These are phyloP conservation scores for Pleurotus giganteus DNA, from an alignment of 768 basidiomycete species.

Conservation along the genomic window DNA sequence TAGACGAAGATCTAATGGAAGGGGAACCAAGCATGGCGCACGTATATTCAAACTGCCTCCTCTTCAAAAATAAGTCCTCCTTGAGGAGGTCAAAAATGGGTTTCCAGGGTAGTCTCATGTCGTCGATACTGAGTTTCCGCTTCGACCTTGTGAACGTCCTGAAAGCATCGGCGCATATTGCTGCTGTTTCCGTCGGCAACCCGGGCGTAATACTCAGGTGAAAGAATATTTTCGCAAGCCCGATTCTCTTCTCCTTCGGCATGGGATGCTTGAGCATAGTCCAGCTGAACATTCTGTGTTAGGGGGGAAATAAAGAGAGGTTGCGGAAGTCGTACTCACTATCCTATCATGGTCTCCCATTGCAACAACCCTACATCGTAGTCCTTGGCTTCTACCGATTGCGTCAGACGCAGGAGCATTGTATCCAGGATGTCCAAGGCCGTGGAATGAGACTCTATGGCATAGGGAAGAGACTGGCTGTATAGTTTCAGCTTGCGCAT, in stretches of 20 bases:
- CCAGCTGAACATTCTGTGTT: slow-evolving; percentile 54
- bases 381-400: slow-evolving; percentile 77
- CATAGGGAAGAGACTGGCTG: slow-evolving; percentile 69
- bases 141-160: slow-evolving; percentile 60
- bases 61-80: slow-evolving; percentile 72
- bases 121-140: slow-evolving; percentile 72
- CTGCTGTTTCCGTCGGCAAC: slow-evolving; percentile 67
- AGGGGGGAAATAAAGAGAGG: slow-evolving; percentile 3
- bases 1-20: slow-evolving; percentile 7
- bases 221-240: slow-evolving; percentile 76
- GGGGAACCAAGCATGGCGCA: slow-evolving; percentile 26
- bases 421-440: slow-evolving; percentile 78
- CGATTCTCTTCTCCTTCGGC: slow-evolving; percentile 73
- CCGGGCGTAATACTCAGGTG: slow-evolving; percentile 74
- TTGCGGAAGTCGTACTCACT: slow-evolving; percentile 43
- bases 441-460: slow-evolving; percentile 70
- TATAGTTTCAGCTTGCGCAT: slow-evolving; percentile 62
- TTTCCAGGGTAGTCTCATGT: slow-evolving; percentile 81
- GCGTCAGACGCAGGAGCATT: slow-evolving; percentile 63
- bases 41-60: slow-evolving; percentile 80
- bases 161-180: slow-evolving; percentile 63
- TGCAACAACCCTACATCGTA: slow-evolving; percentile 79
- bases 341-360: slow-evolving; percentile 75
- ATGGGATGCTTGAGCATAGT: slow-evolving; percentile 83
- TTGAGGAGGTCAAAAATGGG: slow-evolving; percentile 71